phyloP scores from a whole-genome alignment of 1,284 basidiomycete species.

The Coriolopsis trogii region DNA sequence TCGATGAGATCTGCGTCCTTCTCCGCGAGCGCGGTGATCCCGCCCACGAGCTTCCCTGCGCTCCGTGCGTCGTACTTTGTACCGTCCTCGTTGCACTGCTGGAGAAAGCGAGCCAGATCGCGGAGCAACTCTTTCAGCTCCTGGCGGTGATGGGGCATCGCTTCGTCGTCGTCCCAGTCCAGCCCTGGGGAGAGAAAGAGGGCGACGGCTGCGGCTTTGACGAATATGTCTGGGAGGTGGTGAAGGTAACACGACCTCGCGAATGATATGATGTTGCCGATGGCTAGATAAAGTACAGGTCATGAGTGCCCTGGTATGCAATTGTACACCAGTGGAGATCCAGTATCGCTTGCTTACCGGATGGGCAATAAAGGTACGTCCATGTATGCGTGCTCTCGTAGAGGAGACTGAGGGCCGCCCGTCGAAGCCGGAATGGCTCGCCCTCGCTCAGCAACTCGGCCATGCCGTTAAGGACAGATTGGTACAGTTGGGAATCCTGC shows the following conservation, averaged over 20 bases:
- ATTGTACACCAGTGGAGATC: too few relatives aligned
- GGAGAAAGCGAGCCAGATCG: constrained; percentile 10
- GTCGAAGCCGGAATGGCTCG: constrained; percentile 16
- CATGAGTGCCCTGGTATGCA: not conserved
- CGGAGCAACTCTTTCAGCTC: constrained; percentile 10
- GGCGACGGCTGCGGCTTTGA: constrained; percentile 10
- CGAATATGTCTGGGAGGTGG: constrained; percentile 9
- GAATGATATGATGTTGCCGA: constrained; percentile 9
- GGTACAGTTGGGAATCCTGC: constrained; percentile 1
- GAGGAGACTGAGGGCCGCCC: constrained; percentile 15
- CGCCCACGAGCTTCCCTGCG: constrained; percentile 5
- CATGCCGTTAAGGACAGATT: constrained; percentile 3
- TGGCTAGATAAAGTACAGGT: not conserved
- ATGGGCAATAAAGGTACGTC: constrained; percentile 8
- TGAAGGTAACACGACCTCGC: constrained; percentile 7
- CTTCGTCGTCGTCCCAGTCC: not conserved
- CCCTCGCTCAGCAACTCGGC: constrained; percentile 3
- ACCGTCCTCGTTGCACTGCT: constrained; percentile 9
- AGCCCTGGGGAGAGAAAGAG: constrained; percentile 5
- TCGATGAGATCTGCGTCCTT: constrained; percentile 9
- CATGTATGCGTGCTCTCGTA: constrained; percentile 10
- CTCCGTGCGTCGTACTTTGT: not conserved
- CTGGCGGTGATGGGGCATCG: not conserved
- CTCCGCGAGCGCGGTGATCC: constrained; percentile 5
- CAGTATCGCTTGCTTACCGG: constrained; percentile 1